A percentile compares a stretch with the other conserved stretches of the same genome.
phyloP scores from a whole-genome alignment of 2,329 filamentous ascomycete species.

The Amphichorda felina region DNA sequence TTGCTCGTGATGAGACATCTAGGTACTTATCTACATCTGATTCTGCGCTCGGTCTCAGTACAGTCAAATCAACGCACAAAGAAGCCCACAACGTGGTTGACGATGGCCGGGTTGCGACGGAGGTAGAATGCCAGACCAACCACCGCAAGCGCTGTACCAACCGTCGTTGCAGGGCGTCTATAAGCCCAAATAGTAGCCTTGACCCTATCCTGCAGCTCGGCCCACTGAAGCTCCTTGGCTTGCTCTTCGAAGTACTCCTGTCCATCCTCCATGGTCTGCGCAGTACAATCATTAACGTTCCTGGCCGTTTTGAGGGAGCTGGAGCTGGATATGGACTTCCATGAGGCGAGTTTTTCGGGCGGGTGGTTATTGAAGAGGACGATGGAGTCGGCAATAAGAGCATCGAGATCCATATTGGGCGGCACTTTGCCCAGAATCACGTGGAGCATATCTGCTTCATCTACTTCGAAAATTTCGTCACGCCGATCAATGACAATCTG shows the following conservation, averaged over 20 bases:
- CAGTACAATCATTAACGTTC: constrained; percentile 31
- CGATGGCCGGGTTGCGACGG: constrained; percentile 30
- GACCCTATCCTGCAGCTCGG: constrained; percentile 32
- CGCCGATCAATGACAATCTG: constrained; percentile 74
- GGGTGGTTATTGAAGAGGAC: constrained; percentile 54
- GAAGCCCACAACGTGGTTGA: constrained; percentile 13
- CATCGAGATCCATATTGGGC: constrained; percentile 66
- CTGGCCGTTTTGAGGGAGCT: constrained; percentile 82
- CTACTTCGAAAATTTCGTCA: constrained; percentile 77
- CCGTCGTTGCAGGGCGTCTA: constrained; percentile 47
- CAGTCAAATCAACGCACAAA: constrained; percentile 7
- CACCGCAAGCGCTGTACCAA: constrained; percentile 54
- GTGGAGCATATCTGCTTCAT: constrained; percentile 89
- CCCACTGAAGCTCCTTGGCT: constrained; percentile 55
- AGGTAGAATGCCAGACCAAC: constrained; percentile 59
- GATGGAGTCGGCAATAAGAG: constrained; percentile 55
- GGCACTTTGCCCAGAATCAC: constrained; percentile 81
- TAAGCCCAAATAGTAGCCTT: constrained; percentile 44
- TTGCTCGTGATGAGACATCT: neutral
- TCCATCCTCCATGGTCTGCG: constrained; percentile 55
- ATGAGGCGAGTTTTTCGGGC: constrained; percentile 59
- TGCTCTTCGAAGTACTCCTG: constrained; percentile 58
- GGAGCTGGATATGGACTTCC: constrained; percentile 58
- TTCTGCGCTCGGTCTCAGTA: neutral
- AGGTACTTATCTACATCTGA: neutral